Conservation (phyloP, 108 stramenopile genomes). For the Cyclotella baltica region DNA sequence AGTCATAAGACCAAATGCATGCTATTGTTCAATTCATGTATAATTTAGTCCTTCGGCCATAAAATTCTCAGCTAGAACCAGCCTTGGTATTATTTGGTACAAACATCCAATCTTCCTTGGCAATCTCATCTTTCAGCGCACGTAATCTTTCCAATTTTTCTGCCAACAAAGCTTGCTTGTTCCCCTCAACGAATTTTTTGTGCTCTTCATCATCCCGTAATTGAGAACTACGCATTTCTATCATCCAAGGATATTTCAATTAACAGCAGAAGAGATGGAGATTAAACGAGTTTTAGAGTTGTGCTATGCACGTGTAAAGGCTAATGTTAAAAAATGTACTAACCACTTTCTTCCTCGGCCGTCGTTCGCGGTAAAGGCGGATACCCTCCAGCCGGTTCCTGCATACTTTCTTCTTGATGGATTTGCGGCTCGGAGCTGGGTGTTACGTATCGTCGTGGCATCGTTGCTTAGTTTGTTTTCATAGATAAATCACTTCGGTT, state of each 20-base stretch:
- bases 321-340: no score
- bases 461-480: not conserved
- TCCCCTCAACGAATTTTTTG: conserved; percentile 65
- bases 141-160: conserved; percentile 70
- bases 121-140: conserved; percentile 61
- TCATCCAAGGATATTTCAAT: not conserved
- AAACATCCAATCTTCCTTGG: conserved; percentile 69
- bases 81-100: not conserved
- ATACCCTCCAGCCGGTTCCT: not conserved
- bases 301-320: not conserved
- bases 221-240: conserved; percentile 47
- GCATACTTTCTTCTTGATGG: not conserved
- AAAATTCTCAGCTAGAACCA: not conserved
- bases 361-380: not conserved
- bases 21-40: not conserved
- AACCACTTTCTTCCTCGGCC: conserved; percentile 13
- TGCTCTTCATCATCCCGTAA: conserved; percentile 75
- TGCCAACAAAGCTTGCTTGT: conserved; percentile 57
- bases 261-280: not conserved
- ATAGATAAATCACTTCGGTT: not conserved
- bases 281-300: not conserved
- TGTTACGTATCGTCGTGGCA: not conserved
- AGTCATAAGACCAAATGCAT: not conserved
- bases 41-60: not conserved
- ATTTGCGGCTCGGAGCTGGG: conserved; percentile 8